Evolutionary conservation across 2,329 filamentous ascomycete species (phyloP), one percentile per base, ranked within the genome.

Genomic region (Diaporthe nobilis): DNA sequence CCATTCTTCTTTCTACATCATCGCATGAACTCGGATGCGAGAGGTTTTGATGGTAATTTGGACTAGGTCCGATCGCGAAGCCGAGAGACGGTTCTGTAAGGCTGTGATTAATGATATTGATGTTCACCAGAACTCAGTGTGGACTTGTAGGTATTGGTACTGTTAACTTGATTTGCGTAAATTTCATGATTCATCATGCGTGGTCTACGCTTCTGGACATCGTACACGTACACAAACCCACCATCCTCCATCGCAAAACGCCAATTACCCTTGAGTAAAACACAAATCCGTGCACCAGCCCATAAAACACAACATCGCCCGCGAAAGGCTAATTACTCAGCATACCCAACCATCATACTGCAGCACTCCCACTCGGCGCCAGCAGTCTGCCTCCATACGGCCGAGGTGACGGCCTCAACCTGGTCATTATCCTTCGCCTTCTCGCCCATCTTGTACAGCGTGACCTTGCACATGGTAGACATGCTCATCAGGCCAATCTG

Each of bases 401-500:
- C 81, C 9, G 80, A 80, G 1, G 79, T 81, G 10, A 78, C 81
- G 0, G 81, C 82, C 61, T 81, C 79, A 17, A 82, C 78, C 76
- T 83, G 79, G 71, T 82, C 78, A 13, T 78, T 79, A 60, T 79
- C 78, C 28, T 81, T 77, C 17, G 76, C 79, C 63, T 79, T 79
- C 57, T 77, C 13, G 4, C 76, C 77, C 57, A 80, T 76, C 47
- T 77, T 72, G 73, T 80, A 84, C 61, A 84, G 71, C 10, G 78
- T 83, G 5, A 84, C 61, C 72, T 81, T 80, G 76, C 84, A 85
- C 58, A 84, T 80, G 73, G 82, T 73, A 13, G 82, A 78, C 13
- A 85, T 82, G 4, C 83, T 82, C 84, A 85, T 85, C 37, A 85
- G 77, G 58, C 82, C 84, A 28, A 84, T 82, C 82, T 85, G 83